Evolutionary conservation across 1,139 yeast genomes (phyloP).

Genomic region (Oligophagozyma castellii): DNA sequence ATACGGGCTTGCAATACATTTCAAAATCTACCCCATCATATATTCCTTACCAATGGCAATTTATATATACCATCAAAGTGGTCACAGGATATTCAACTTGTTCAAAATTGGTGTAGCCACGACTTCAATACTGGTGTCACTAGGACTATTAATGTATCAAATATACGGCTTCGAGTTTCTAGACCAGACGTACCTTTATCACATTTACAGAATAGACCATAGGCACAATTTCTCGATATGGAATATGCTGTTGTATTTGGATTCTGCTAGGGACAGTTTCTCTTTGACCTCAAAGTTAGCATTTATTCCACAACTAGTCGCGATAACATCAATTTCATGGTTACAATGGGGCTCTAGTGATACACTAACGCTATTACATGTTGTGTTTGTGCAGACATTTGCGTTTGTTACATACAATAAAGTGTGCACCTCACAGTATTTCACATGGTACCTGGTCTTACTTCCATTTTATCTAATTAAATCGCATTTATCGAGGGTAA

Average conservation of each 20-base stretch:
- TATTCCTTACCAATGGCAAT: slow-evolving; percentile 44
- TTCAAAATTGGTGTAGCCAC: slow-evolving; percentile 13
- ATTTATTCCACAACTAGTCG: slow-evolving; percentile 65
- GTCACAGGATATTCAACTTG: slow-evolving; percentile 1
- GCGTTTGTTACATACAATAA: slow-evolving; percentile 84
- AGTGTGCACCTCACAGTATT: slow-evolving; percentile 88
- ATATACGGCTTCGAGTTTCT: slow-evolving; percentile 65
- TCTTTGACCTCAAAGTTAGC: slow-evolving; percentile 36
- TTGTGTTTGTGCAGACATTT: slow-evolving; percentile 79
- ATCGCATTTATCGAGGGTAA: slow-evolving; percentile 16
- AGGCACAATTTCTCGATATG: slow-evolving; percentile 89
- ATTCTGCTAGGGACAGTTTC: slow-evolving; percentile 29
- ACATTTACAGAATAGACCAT: slow-evolving; percentile 72
- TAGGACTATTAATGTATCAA: slow-evolving; percentile 47
- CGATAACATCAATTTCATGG: slow-evolving; percentile 19
- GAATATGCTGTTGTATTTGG: slow-evolving; percentile 60
- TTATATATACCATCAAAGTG: slow-evolving; percentile 9
- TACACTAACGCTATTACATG: slow-evolving; percentile 29
- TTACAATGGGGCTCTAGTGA: slow-evolving; percentile 9
- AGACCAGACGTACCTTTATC: slow-evolving; percentile 73
- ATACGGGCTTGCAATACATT: slow-evolving; percentile 73
- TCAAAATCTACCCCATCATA: slow-evolving; percentile 82
- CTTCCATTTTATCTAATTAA: slow-evolving; percentile 54
- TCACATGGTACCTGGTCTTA: slow-evolving; percentile 82
- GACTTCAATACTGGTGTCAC: slow-evolving; percentile 29